Conservation (phyloP, 257 asterid genomes). For the Gynochthodes officinalis region DNA sequence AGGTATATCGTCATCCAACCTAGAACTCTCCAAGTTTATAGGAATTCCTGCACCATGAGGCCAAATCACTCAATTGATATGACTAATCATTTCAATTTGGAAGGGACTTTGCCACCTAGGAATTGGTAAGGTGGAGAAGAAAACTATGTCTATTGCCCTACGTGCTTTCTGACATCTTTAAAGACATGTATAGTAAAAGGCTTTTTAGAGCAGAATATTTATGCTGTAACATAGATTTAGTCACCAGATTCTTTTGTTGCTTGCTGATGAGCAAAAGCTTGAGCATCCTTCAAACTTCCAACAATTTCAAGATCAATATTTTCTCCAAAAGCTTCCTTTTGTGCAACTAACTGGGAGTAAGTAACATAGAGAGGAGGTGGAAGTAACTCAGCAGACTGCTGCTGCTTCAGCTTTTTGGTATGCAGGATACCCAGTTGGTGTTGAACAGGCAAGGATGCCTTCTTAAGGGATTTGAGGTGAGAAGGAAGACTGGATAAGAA, state of each 20-base stretch:
- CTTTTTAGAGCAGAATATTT: neutral
- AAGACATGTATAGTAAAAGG: too few relatives aligned
- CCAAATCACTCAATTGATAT: conserved; percentile 15
- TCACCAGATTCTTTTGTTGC: conserved; percentile 79
- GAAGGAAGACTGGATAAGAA: conserved; percentile 93
- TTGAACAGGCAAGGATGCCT: conserved; percentile 94
- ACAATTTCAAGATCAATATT: conserved; percentile 76
- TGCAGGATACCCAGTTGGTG: conserved; percentile 79
- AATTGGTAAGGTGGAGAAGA: neutral
- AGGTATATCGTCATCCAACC: conserved; percentile 73
- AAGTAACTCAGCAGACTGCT: conserved; percentile 87
- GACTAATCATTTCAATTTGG: neutral
- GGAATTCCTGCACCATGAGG: conserved; percentile 35
- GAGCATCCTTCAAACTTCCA: conserved; percentile 94
- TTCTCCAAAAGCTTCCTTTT: conserved; percentile 94
- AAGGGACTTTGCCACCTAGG: neutral
- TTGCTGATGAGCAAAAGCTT: conserved; percentile 73
- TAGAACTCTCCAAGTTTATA: conserved; percentile 60
- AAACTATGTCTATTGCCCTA: too few relatives aligned
- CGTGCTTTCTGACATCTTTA: neutral
- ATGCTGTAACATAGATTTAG: neutral
- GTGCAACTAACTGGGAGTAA: conserved; percentile 88
- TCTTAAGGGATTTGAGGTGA: conserved; percentile 92
- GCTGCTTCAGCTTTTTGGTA: conserved; percentile 86
- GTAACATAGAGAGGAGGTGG: conserved; percentile 89